phyloP scores from a whole-genome alignment of 805 yeast species.

The Zygoascus flipseniorum region DNA sequence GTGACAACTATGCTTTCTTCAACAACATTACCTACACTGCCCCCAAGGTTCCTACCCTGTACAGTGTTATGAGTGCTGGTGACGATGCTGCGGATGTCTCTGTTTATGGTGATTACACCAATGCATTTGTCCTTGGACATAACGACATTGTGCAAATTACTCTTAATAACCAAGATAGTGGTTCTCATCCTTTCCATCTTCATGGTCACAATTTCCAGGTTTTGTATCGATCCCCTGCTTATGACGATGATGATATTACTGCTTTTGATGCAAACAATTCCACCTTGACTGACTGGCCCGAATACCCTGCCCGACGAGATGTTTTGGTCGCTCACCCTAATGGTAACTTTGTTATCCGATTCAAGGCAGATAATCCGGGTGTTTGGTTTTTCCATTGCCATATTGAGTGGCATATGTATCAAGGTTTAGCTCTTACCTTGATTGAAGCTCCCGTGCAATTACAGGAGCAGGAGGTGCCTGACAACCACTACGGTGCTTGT shows the following conservation, averaged over 20 bases:
- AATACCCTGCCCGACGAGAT: conserved; percentile 79
- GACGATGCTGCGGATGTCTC: conserved; percentile 40
- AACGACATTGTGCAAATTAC: conserved; percentile 70
- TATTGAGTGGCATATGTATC: conserved; percentile 95
- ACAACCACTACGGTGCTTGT: conserved; percentile 55
- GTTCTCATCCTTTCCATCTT: conserved; percentile 95
- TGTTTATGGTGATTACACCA: conserved; percentile 79
- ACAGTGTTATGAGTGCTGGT: conserved; percentile 66
- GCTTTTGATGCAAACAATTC: conserved; percentile 46
- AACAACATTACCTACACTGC: conserved; percentile 69
- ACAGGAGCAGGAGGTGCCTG: conserved; percentile 50
- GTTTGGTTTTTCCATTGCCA: conserved; percentile 99
- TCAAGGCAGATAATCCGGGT: conserved; percentile 93
- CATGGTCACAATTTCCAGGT: conserved; percentile 92
- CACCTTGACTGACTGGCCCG: conserved; percentile 41
- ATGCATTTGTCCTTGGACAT: conserved; percentile 61
- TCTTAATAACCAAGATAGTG: conserved; percentile 79
- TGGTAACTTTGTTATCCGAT: conserved; percentile 78
- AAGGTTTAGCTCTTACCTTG: conserved; percentile 77
- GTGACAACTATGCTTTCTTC: conserved; percentile 94
- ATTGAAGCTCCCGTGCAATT: conserved; percentile 77
- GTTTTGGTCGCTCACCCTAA: conserved; percentile 70
- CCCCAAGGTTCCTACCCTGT: conserved; percentile 81
- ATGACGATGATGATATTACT: conserved; percentile 43
- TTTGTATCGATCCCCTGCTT: conserved; percentile 58